Evolutionary conservation across 83 land plant species (phyloP).

Genomic region (Thuja plicata): DNA sequence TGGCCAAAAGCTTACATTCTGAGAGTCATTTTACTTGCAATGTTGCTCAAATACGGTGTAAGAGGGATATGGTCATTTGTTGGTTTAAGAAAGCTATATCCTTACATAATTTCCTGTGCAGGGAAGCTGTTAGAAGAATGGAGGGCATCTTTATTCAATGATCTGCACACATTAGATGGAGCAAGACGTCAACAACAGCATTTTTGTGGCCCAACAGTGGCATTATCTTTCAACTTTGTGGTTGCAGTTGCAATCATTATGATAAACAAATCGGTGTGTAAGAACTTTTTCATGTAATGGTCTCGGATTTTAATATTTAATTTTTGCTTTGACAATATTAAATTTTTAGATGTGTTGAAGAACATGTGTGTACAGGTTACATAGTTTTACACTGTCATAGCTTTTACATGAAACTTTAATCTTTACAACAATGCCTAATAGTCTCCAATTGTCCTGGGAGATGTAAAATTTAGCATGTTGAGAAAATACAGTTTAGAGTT

Average conservation of each 20-base stretch:
- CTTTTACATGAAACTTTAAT: background rate
- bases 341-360: too few relatives aligned
- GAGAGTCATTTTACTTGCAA: background rate
- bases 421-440: too few relatives aligned
- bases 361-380: background rate
- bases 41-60: background rate
- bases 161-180: slow-evolving; percentile 59
- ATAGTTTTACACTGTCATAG: background rate
- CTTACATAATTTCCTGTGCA: slow-evolving; percentile 10
- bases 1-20: background rate
- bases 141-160: slow-evolving; percentile 50
- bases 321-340: too few relatives aligned
- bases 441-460: too few relatives aligned
- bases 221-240: slow-evolving; percentile 63
- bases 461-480: background rate
- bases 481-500: background rate
- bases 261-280: slow-evolving; percentile 58
- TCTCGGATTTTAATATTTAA: background rate
- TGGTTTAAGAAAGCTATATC: background rate
- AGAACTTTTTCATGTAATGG: background rate
- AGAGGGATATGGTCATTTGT: background rate
- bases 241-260: slow-evolving; percentile 70
- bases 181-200: slow-evolving; percentile 68
- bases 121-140: slow-evolving; percentile 48
- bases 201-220: slow-evolving; percentile 65